These are phyloP conservation scores for Ceriops decandra DNA, from an alignment of 345 rosid species.

Conservation along the genomic window DNA sequence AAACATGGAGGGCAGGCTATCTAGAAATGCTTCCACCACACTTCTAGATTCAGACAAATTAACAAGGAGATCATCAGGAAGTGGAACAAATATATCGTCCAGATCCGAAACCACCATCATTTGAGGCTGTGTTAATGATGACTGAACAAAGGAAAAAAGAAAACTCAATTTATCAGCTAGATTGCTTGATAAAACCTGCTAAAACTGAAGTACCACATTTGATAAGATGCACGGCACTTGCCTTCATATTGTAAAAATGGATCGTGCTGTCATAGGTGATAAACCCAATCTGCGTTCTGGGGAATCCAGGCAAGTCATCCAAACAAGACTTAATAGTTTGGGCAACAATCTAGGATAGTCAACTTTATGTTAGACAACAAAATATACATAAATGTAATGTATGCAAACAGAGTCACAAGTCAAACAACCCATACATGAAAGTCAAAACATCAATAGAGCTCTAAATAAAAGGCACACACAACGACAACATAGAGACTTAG, in stretches of 20 bases:
- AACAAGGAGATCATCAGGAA: slow-evolving; percentile 98
- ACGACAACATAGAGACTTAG: no score
- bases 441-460: background rate
- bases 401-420: background rate
- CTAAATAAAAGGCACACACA: background rate
- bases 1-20: slow-evolving; percentile 92
- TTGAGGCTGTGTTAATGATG: slow-evolving; percentile 95
- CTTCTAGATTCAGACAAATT: slow-evolving; percentile 93
- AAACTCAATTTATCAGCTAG: slow-evolving; percentile 6
- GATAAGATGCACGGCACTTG: slow-evolving; percentile 28
- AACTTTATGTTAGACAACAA: background rate
- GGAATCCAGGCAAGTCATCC: slow-evolving; percentile 93
- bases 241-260: slow-evolving; percentile 98
- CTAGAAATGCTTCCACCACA: slow-evolving; percentile 88
- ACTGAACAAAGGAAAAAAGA: slow-evolving; percentile 50
- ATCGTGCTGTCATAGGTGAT: slow-evolving; percentile 96
- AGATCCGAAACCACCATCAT: slow-evolving; percentile 99
- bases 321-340: slow-evolving; percentile 89
- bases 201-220: slow-evolving; percentile 8
- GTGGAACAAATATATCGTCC: slow-evolving; percentile 85
- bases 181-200: background rate
- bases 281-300: slow-evolving; percentile 98
- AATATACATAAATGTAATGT: background rate
- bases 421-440: slow-evolving; percentile 52
- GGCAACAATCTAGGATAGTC: slow-evolving; percentile 65